Percentiles rank a stretch among this genome's conserved stretches.
These are phyloP conservation scores for Gloeostereum incarnatum DNA, from an alignment of 768 basidiomycete genomes.

Conservation along the genomic window DNA sequence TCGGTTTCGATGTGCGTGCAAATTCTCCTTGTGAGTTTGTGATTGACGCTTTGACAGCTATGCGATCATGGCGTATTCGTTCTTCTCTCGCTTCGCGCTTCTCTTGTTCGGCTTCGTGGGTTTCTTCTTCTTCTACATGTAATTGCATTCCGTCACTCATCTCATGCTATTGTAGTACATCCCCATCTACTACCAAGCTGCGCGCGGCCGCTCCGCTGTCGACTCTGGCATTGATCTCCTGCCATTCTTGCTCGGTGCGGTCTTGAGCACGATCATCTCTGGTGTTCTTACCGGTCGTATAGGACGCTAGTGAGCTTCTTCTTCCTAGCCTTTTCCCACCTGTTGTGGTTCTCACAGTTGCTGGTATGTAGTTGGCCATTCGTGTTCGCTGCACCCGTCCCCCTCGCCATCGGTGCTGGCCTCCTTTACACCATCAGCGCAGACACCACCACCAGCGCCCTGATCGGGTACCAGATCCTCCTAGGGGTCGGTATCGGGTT, in stretches of 20 bases:
- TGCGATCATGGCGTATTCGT: constrained; percentile 4
- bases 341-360: not conserved
- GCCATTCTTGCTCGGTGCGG: constrained; percentile 9
- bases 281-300: constrained; percentile 5
- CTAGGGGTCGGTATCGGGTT: constrained; percentile 11
- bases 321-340: not conserved
- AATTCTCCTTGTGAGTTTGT: no score
- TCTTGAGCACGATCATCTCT: constrained; percentile 6
- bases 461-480: constrained; percentile 7
- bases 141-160: not conserved
- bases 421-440: not conserved
- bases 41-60: no score
- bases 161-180: constrained; percentile 5
- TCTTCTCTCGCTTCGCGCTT: constrained; percentile 7
- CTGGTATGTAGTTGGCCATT: not conserved
- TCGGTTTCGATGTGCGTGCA: constrained; percentile 2
- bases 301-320: constrained; percentile 6
- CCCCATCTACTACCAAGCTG: constrained; percentile 12
- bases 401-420: not conserved
- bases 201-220: constrained; percentile 6
- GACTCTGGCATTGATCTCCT: constrained; percentile 11
- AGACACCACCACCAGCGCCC: not conserved
- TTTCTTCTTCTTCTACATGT: not conserved
- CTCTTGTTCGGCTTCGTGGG: constrained; percentile 4
- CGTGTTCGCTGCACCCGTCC: not conserved